Base-by-base conservation (phyloP, 352 stramenopile species). In the Aphanomyces stellatus region DNA sequence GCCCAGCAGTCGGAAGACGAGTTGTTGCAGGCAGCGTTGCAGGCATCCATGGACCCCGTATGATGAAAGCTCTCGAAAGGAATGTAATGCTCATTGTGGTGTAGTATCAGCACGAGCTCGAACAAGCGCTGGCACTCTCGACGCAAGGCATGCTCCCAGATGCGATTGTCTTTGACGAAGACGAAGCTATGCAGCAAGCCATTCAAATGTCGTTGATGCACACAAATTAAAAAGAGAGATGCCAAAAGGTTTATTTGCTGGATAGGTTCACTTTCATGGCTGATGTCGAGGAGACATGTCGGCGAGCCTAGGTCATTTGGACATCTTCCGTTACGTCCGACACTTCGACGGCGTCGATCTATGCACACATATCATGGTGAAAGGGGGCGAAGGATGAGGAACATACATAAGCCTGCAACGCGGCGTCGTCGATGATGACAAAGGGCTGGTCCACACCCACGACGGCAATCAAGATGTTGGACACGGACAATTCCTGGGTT, bases 361-460 rank as follows among this genome's bases (percentile, higher is more conserved):
- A 60, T 10, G 46, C 19, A 42, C 4, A 48, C 34, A 63, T n/a
- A 27, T 19, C 8, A 22, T 63, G 13, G 17, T 15, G 22, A 22
- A 6, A 34, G 8, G 27, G n/a, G 8, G 40, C 8, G 2, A 51
- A n/a, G 11, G 31, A 59, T 2, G 27, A 62, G 53, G 28, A 60
- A 81, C 82, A 59, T 77, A 99, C 87, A 77, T 98, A 99, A 72
- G 85, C 86, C 77, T 98, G 91, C 62, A 99, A 74, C 22, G 93
- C 90, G 53, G 80, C 79, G 70, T 90, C 95, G 67, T 98, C 94
- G 53, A 99, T 94, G 64, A 99, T 82, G 69, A 79, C 91, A 73
- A 97, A 98, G 53, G 87, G 83, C 68, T 98, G 77, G 72, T 96
- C 87, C 62, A 95, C 87, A 43, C 95, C 95, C n/a, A 99, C 91